Conservation (phyloP, 2,329 filamentous ascomycete species). For the Colletotrichum spinosum region DNA sequence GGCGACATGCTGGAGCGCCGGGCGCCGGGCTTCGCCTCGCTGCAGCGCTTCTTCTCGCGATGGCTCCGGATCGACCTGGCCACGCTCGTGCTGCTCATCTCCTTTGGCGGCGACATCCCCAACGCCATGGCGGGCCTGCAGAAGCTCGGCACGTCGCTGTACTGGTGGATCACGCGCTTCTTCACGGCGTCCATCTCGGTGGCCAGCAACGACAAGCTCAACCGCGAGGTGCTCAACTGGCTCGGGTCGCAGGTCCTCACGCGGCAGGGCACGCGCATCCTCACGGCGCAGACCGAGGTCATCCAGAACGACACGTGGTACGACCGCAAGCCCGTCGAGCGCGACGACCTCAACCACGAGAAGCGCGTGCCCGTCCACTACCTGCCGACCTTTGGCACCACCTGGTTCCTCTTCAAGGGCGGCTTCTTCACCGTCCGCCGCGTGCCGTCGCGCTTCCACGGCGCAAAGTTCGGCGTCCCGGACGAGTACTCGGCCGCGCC, state of each 20-base stretch:
- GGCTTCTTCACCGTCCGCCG: constrained; percentile 51
- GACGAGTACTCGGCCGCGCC: constrained; percentile 49
- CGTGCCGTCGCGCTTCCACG: constrained; percentile 39
- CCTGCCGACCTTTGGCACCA: constrained; percentile 51
- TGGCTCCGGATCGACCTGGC: constrained; percentile 51
- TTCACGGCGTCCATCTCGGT: constrained; percentile 52
- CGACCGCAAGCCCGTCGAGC: constrained; percentile 42
- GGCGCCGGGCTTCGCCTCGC: constrained; percentile 39
- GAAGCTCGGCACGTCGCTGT: constrained; percentile 44
- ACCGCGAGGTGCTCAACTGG: constrained; percentile 53
- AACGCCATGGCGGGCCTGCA: constrained; percentile 45
- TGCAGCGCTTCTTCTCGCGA: constrained; percentile 47
- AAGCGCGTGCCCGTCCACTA: constrained; percentile 51
- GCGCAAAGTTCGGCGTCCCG: constrained; percentile 37
- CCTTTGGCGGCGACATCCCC: constrained; percentile 49
- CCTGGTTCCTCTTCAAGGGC: constrained; percentile 49
- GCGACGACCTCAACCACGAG: constrained; percentile 47
- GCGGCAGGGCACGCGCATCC: constrained; percentile 45
- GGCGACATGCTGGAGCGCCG: constrained; percentile 27
- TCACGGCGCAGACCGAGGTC: constrained; percentile 49
- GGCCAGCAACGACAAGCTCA: constrained; percentile 50
- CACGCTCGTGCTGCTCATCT: constrained; percentile 46
- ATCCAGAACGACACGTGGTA: constrained; percentile 47
- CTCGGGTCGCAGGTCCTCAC: constrained; percentile 49
- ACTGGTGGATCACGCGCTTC: constrained; percentile 51